Evolutionary conservation across 495 filamentous ascomycete species (phyloP), one percentile per base, ranked within the genome.

Genomic region (Penicillium verhagenii): DNA sequence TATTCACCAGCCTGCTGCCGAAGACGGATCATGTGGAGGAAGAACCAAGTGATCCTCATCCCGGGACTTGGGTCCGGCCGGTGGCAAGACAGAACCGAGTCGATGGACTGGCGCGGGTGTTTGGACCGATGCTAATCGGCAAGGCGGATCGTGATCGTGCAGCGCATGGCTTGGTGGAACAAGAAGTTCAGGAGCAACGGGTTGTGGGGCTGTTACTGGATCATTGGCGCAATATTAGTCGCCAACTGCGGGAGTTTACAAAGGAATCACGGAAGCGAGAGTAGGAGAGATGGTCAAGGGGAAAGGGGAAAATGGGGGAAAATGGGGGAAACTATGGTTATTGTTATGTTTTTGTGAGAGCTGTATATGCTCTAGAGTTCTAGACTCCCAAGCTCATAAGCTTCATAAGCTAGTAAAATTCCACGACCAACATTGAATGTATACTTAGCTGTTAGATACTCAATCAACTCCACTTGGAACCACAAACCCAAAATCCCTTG

Each of bases 71-170:
- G 16, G 50, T 57, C 52, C 50, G 56, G n/a, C 50, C 50, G 31
- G 58, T 62, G 55, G 54, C 64, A 24, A 60, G 55, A 19, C 31
- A 54, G 20, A 48, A 69, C 18, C 63, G 56, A 33, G 26, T 62
- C 31, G 66, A 72, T 14, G 55, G 70, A 19, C 50, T 78, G 35
- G 64, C 52, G 46, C 59, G 60, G 52, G 60, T 63, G 6, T 67
- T 77, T 50, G 72, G 65, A 29, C 72, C 73, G 44, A 51, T 76
- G 1, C 52, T 78, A 28, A 64, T 61, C 11, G 63, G 63, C 20
- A 37, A 54, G 13, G 40, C 26, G 11, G 52, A 35, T 26, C 54
- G 44, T 14, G 58, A 61, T 28, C 50, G 63, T 54, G 25, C 24
- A 16, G 24, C 33, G 40, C 47, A 14, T n/a, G n/a, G 47, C 44